These are phyloP conservation scores for Yamadazyma philogaea DNA, from an alignment of 805 yeast species.

Conservation along the genomic window DNA sequence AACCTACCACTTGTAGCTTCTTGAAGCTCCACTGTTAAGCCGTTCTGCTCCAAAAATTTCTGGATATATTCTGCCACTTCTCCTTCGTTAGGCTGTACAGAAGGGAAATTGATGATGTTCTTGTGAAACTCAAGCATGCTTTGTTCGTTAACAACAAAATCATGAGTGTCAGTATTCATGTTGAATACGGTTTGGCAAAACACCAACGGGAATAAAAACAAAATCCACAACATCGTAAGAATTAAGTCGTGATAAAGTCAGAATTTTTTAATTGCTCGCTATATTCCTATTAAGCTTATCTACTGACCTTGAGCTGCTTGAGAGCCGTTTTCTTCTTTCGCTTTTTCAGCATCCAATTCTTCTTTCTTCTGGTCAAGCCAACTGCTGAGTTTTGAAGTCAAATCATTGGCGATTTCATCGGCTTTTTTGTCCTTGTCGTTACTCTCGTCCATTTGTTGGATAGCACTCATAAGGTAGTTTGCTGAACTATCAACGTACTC, in stretches of 20 bases:
- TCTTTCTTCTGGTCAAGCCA: constrained; percentile 24
- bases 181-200: constrained; percentile 7
- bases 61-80: constrained; percentile 39
- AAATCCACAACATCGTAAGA: neutral
- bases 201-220: constrained; percentile 2
- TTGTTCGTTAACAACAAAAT: constrained; percentile 4
- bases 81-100: constrained; percentile 24
- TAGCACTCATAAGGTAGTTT: constrained; percentile 23
- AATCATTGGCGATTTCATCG: constrained; percentile 34
- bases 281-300: neutral
- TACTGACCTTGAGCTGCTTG: neutral
- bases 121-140: constrained; percentile 25
- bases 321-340: neutral
- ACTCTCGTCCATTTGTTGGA: constrained; percentile 28
- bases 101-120: constrained; percentile 22
- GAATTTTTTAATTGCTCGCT: neutral
- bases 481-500: constrained; percentile 26
- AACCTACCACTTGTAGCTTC: constrained; percentile 32
- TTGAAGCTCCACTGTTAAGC: constrained; percentile 52
- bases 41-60: constrained; percentile 36
- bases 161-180: neutral
- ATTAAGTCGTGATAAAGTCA: neutral
- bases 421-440: constrained; percentile 33
- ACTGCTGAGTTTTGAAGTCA: constrained; percentile 22
- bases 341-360: constrained; percentile 7